A percentile compares a stretch with the other conserved stretches of the same genome.
phyloP scores from a whole-genome alignment of 2,329 filamentous ascomycete genomes.

The Penicillium sp. region DNA sequence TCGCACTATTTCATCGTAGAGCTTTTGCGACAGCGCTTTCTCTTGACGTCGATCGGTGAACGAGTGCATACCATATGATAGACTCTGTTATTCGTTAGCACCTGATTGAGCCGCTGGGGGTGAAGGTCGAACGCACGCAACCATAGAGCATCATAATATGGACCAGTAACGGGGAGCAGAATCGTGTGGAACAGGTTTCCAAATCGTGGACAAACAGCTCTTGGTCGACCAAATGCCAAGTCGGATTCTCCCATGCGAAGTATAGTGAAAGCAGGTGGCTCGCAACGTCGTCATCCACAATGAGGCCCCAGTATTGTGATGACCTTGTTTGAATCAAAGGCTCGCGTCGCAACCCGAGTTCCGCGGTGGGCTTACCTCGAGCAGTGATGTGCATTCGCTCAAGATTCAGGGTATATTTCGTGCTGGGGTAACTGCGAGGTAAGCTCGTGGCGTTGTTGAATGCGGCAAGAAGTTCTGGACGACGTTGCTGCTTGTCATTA shows the following conservation, averaged over 20 bases:
- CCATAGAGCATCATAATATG: neutral
- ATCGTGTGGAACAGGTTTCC: slow-evolving; percentile 9
- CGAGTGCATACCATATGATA: slow-evolving; percentile 18
- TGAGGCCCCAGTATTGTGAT: slow-evolving; percentile 17
- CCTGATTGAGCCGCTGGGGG: neutral
- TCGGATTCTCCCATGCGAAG: slow-evolving; percentile 23
- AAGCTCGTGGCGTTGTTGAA: neutral
- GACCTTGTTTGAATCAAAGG: slow-evolving; percentile 12
- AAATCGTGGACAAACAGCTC: slow-evolving; percentile 17
- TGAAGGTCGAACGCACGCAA: neutral
- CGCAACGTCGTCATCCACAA: slow-evolving; percentile 17
- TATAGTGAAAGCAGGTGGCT: slow-evolving; percentile 21
- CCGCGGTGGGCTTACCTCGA: neutral
- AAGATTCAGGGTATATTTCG: neutral
- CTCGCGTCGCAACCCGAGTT: neutral
- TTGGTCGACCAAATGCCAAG: slow-evolving; percentile 21
- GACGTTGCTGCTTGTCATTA: neutral
- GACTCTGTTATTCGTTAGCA: slow-evolving; percentile 14
- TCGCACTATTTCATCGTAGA: slow-evolving; percentile 17
- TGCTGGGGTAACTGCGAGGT: neutral
- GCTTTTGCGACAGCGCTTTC: slow-evolving; percentile 15
- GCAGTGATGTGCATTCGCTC: neutral
- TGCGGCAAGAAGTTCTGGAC: neutral
- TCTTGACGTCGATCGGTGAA: slow-evolving; percentile 21
- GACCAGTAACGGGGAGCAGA: slow-evolving; percentile 13